These are phyloP conservation scores for Parastagonospora nodorum DNA, from an alignment of 2,329 filamentous ascomycete genomes.

Conservation along the genomic window DNA sequence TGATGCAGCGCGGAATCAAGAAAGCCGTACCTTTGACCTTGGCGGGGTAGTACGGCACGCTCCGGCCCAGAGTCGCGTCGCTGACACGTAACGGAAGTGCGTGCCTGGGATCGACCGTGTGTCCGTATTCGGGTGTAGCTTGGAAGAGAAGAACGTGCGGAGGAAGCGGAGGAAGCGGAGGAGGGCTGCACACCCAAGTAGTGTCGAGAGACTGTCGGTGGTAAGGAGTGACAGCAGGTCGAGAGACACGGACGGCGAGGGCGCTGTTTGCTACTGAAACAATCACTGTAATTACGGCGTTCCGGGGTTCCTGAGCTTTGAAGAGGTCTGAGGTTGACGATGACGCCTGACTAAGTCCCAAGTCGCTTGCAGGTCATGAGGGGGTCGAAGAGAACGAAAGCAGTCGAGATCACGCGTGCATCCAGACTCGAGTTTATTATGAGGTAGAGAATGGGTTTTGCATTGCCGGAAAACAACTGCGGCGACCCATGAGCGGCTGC, in stretches of 20 bases:
- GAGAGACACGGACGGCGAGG: conserved; percentile 19
- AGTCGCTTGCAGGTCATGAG: conserved; percentile 20
- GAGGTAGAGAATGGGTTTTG: conserved; percentile 12
- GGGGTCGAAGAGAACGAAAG: conserved; percentile 8
- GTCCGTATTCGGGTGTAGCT: conserved; percentile 6
- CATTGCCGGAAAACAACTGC: not conserved
- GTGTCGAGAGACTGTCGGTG: conserved; percentile 16
- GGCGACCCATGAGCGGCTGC: conserved; percentile 10
- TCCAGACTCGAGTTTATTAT: conserved; percentile 26
- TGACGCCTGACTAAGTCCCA: conserved; percentile 17
- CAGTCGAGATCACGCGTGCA: conserved; percentile 17
- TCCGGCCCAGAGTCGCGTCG: conserved; percentile 22
- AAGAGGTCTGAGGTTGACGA: conserved; percentile 18
- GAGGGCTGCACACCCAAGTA: conserved; percentile 4
- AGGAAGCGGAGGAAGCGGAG: conserved; percentile 4
- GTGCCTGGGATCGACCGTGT: no score
- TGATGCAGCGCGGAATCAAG: conserved; percentile 28
- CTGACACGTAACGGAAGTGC: not conserved
- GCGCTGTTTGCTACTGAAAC: conserved; percentile 30
- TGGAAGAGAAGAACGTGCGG: conserved; percentile 10
- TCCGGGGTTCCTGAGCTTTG: conserved; percentile 14
- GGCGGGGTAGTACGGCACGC: conserved; percentile 27
- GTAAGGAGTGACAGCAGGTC: conserved; percentile 8
- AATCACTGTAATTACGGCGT: conserved; percentile 18
- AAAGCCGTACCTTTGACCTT: conserved; percentile 27